Conservation (phyloP, 179 eudicot species). For the Gypsophila paniculata region DNA sequence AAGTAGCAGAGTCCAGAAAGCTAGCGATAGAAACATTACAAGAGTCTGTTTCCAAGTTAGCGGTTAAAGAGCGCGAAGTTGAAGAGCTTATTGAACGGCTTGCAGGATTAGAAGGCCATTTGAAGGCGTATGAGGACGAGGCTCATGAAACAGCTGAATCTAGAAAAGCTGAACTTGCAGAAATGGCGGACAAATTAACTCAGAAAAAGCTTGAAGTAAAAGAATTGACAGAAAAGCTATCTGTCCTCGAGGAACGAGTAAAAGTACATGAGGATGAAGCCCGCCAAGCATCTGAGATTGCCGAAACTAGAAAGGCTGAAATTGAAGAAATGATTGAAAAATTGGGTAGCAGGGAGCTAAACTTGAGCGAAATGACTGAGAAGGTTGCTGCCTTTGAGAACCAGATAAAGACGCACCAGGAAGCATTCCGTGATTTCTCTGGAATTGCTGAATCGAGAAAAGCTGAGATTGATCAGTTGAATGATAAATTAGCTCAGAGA, state of each 20-base stretch:
- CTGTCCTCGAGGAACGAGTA: conserved; percentile 51
- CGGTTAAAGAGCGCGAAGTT: conserved; percentile 46
- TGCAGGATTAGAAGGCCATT: conserved; percentile 30
- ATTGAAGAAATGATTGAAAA: conserved; percentile 25
- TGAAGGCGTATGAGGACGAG: conserved; percentile 14
- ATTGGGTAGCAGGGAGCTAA: conserved; percentile 21
- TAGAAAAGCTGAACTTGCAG: conserved; percentile 38
- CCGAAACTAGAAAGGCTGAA: conserved; percentile 28
- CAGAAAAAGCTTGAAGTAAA: conserved; percentile 26
- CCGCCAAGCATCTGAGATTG: conserved; percentile 23
- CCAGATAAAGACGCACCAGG: conserved; percentile 20
- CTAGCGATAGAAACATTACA: conserved; percentile 56
- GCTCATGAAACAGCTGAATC: conserved; percentile 47
- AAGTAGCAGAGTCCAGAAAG: conserved; percentile 45
- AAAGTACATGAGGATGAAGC: conserved; percentile 40
- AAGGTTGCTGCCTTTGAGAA: conserved; percentile 22
- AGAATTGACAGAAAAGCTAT: conserved; percentile 28
- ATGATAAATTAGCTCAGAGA: conserved; percentile 40
- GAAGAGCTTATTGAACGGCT: conserved; percentile 48
- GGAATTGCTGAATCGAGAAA: conserved; percentile 36
- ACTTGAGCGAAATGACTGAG: conserved; percentile 26
- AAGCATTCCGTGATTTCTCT: conserved; percentile 31
- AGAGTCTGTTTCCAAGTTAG: conserved; percentile 39
- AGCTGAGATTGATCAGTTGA: conserved; percentile 36
- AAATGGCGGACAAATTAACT: conserved; percentile 24